Evolutionary conservation across 495 filamentous ascomycete species (phyloP).

Genomic region (Cladorrhinum samala): DNA sequence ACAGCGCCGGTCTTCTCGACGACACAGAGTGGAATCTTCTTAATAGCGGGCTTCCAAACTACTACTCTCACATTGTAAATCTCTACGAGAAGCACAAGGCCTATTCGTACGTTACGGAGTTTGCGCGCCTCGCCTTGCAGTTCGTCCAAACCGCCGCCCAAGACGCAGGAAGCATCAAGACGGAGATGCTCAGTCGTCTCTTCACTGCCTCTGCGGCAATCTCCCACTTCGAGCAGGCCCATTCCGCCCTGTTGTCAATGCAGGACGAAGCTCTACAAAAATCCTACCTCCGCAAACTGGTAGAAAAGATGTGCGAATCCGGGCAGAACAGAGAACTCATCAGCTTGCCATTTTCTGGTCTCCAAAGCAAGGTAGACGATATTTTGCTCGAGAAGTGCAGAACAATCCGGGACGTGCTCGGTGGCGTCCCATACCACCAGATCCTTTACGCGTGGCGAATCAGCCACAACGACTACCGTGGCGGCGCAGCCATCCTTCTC

Average conservation of each 20-base stretch:
- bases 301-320: slow-evolving; percentile 64
- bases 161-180: slow-evolving; percentile 34
- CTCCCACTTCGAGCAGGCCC: slow-evolving; percentile 73
- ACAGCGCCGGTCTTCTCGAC: slow-evolving; percentile 58
- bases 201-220: slow-evolving; percentile 75
- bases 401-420: slow-evolving; percentile 49
- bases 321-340: slow-evolving; percentile 63
- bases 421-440: slow-evolving; percentile 63
- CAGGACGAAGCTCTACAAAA: slow-evolving; percentile 60
- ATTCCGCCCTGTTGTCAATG: slow-evolving; percentile 67
- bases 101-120: slow-evolving; percentile 75
- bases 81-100: slow-evolving; percentile 72
- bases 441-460: slow-evolving; percentile 88
- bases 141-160: slow-evolving; percentile 38
- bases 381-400: slow-evolving; percentile 60
- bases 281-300: slow-evolving; percentile 56
- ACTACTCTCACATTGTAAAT: slow-evolving; percentile 78
- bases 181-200: slow-evolving; percentile 71
- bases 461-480: slow-evolving; percentile 75
- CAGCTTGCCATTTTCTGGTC: slow-evolving; percentile 66
- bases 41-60: slow-evolving; percentile 69
- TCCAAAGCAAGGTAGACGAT: slow-evolving; percentile 71
- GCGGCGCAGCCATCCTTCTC: slow-evolving; percentile 72
- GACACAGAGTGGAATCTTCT: slow-evolving; percentile 67
- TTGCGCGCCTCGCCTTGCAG: slow-evolving; percentile 72